Evolutionary conservation across 306 rosid species (phyloP).

Genomic region (Canavalia ensiformis): DNA sequence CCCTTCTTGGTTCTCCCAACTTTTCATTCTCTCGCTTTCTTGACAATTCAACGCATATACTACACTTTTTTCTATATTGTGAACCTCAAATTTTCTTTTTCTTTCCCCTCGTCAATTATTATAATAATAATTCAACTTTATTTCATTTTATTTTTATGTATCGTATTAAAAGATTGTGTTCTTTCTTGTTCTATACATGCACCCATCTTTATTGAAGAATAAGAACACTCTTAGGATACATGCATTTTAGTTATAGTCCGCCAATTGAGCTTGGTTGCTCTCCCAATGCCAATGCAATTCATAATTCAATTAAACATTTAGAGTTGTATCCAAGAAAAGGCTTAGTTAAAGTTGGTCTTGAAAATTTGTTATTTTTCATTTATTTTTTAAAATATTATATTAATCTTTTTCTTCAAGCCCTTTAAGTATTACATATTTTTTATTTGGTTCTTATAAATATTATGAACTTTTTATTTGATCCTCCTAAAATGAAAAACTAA

Average conservation of each 20-base stretch:
- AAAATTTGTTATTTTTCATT: too few species aligned
- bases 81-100: conserved; percentile 1
- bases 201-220: not conserved
- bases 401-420: too few species aligned
- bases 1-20: conserved; percentile 33
- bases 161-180: conserved; percentile 18
- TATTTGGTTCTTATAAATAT: too few species aligned
- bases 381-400: too few species aligned
- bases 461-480: too few species aligned
- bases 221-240: not conserved
- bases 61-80: not conserved
- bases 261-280: not conserved
- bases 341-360: too few species aligned
- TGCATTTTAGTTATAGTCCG: not conserved
- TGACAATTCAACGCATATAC: conserved; percentile 28
- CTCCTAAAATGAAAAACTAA: too few species aligned
- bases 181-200: not conserved
- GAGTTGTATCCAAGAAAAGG: not conserved
- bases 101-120: conserved; percentile 22
- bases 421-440: too few species aligned
- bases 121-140: not conserved
- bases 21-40: conserved; percentile 46
- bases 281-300: not conserved
- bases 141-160: not conserved
- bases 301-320: not conserved